These are phyloP conservation scores for Lipomyces chichibuensis DNA, from an alignment of 805 yeast genomes.

Conservation along the genomic window DNA sequence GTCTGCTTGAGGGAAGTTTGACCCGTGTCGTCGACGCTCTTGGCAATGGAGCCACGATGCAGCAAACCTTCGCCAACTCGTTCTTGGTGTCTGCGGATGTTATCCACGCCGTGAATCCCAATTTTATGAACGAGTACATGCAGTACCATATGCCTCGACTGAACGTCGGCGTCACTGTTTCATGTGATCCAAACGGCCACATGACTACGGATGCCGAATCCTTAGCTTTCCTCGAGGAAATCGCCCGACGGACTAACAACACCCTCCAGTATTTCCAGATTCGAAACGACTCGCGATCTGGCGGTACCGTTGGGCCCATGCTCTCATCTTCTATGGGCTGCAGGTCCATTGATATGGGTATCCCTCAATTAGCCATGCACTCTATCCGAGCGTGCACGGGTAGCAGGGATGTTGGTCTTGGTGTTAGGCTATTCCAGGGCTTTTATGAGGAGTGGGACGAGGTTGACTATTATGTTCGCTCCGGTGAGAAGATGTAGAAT, in stretches of 20 bases:
- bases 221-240: slow-evolving; percentile 66
- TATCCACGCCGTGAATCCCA: slow-evolving; percentile 79
- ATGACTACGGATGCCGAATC: slow-evolving; percentile 83
- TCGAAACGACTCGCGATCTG: slow-evolving; percentile 81
- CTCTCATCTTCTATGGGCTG: slow-evolving; percentile 48
- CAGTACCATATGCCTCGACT: slow-evolving; percentile 81
- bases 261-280: slow-evolving; percentile 78
- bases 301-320: slow-evolving; percentile 84
- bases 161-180: slow-evolving; percentile 71
- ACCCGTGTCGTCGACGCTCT: slow-evolving; percentile 48
- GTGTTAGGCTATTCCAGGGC: slow-evolving; percentile 66
- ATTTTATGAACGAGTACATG: slow-evolving; percentile 58
- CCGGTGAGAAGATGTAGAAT: slow-evolving; percentile 35
- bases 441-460: slow-evolving; percentile 69
- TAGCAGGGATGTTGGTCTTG: slow-evolving; percentile 70
- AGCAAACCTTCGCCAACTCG: slow-evolving; percentile 61
- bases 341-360: slow-evolving; percentile 68
- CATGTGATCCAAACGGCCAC: slow-evolving; percentile 77
- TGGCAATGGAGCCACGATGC: slow-evolving; percentile 42
- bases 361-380: slow-evolving; percentile 85
- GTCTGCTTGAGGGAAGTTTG: slow-evolving; percentile 66
- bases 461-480: slow-evolving; percentile 41
- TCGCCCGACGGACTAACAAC: slow-evolving; percentile 68
- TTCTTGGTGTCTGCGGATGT: slow-evolving; percentile 84
- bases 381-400: slow-evolving; percentile 83